Conservation (phyloP, 2,329 filamentous ascomycete species). For the Rhytidhysteron rufulum region DNA sequence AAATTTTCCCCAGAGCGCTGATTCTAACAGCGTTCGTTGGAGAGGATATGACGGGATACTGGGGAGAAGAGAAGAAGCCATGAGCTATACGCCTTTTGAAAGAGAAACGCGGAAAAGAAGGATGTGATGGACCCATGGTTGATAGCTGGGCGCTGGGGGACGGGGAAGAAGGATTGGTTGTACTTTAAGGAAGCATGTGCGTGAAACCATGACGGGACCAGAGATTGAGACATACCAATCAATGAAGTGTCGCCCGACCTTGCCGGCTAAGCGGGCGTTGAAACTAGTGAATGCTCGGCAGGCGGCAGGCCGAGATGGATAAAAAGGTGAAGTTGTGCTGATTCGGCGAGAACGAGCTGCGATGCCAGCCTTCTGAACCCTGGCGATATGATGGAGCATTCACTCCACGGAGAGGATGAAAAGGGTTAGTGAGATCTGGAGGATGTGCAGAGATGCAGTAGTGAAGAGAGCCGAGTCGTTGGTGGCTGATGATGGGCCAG, state of each 20-base stretch:
- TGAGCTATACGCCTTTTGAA: conserved; percentile 31
- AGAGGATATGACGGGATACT: conserved; percentile 16
- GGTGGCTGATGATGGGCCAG: too few relatives aligned
- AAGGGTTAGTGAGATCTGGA: too few relatives aligned
- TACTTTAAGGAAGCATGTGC: conserved; percentile 1
- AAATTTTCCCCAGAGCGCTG: conserved; percentile 19
- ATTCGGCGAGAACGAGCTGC: too few relatives aligned
- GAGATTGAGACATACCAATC: conserved; percentile 12
- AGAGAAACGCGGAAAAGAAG: not conserved
- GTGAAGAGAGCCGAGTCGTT: too few relatives aligned
- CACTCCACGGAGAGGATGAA: too few relatives aligned
- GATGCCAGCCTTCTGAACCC: too few relatives aligned
- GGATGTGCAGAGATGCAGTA: too few relatives aligned
- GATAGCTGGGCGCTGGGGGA: not conserved
- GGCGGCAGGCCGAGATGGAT: too few relatives aligned
- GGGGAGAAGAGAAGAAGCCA: conserved; percentile 21
- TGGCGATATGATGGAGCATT: too few relatives aligned
- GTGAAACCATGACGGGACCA: conserved; percentile 8
- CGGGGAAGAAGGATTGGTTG: conserved; percentile 1
- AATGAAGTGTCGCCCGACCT: too few relatives aligned
- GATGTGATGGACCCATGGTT: conserved; percentile 11
- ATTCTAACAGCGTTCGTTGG: conserved; percentile 19
- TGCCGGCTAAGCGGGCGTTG: not conserved
- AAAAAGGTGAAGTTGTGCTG: too few relatives aligned
- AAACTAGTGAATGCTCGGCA: not conserved